Base-by-base conservation (phyloP, 495 filamentous ascomycete species). In the Massariosphaeria phaeospora region DNA sequence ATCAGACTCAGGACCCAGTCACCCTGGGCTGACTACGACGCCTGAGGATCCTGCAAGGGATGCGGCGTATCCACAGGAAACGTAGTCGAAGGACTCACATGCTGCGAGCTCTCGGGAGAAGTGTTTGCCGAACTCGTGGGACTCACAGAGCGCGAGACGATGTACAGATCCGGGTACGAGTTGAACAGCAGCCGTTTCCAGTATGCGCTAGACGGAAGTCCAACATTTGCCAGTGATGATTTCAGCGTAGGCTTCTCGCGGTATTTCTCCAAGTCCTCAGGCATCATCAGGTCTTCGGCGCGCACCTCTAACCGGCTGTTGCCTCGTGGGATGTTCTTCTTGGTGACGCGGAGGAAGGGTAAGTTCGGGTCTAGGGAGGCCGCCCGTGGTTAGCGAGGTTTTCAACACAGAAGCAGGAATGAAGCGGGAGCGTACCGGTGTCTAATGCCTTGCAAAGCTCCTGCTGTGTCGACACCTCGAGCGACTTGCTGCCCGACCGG, bases 91-190 rank as follows among this genome's bases (percentile, higher is more conserved):
- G 63, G 63, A 17, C 53, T 54, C 6, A 66, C 63, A 24, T 66
- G 56, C 51, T 62, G 59, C 46, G 63, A 66, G 27, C 48, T 52
- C 51, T 62, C 59, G 3, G 63, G 58, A 3, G 63, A 63, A 48
- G 29, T 66, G 43, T 46, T 55, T 2, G 61, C 52, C 2, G 60
- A 62, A 42, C 47, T 64, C 36, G 59, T 47, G 2, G 69, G 69
- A 42, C 43, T 54, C 21, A 55, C 38, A 9, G 49, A 50, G 5
- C 41, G 17, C 4, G 60, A 65, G 8, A 72, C 60, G 52, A 72
- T 71, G 48, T 66, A 72, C 3, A 72, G 61, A 12, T 71, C 64
- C 1, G 65, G 58, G 45, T 59, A 72, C 15, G 64, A 56, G 52
- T 67, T 63, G 26, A 66, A 64, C 0, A 70, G 17, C 47, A 70